Percentiles rank a stretch among this genome's conserved stretches.
phyloP scores from a whole-genome alignment of 2,329 filamentous ascomycete genomes.

The Hawksworthiomyces lignivorus region DNA sequence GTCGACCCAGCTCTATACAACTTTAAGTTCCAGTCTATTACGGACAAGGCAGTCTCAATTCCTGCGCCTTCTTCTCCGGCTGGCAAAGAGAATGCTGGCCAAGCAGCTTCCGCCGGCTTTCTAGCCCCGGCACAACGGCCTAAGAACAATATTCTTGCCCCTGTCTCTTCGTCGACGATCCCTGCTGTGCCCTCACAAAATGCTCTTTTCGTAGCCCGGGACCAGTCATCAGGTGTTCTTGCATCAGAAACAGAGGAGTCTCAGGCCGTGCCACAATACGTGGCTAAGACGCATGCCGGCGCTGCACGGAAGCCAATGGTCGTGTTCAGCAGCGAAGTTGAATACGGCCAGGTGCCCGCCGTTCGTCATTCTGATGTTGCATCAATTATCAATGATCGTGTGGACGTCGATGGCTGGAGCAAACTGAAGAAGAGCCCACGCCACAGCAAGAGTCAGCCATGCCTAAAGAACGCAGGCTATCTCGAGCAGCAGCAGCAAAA shows the following conservation, averaged over 20 bases:
- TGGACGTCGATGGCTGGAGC: background rate
- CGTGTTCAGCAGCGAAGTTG: background rate
- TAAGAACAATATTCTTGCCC: constrained; percentile 1
- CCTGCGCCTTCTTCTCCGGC: constrained; percentile 15
- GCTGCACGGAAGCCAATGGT: constrained; percentile 4
- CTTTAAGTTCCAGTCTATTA: constrained; percentile 23
- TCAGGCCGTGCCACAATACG: background rate
- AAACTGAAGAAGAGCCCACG: constrained; percentile 27
- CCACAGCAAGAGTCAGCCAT: constrained; percentile 48
- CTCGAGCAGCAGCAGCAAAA: constrained; percentile 10
- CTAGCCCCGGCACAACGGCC: constrained; percentile 13
- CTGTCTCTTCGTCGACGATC: background rate
- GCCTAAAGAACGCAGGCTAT: constrained; percentile 29
- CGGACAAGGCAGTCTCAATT: constrained; percentile 10
- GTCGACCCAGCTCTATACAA: constrained; percentile 20
- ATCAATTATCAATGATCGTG: background rate
- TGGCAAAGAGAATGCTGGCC: constrained; percentile 30
- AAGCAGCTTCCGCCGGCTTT: constrained; percentile 1
- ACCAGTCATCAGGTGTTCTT: background rate
- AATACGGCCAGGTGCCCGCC: background rate
- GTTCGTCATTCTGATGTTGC: background rate
- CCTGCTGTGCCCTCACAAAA: background rate
- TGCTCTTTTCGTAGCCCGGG: background rate
- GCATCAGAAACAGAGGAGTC: too few relatives aligned
- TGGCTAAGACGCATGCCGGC: background rate